phyloP scores from a whole-genome alignment of 176 grass and related monocot species.

The Secale cereale region DNA sequence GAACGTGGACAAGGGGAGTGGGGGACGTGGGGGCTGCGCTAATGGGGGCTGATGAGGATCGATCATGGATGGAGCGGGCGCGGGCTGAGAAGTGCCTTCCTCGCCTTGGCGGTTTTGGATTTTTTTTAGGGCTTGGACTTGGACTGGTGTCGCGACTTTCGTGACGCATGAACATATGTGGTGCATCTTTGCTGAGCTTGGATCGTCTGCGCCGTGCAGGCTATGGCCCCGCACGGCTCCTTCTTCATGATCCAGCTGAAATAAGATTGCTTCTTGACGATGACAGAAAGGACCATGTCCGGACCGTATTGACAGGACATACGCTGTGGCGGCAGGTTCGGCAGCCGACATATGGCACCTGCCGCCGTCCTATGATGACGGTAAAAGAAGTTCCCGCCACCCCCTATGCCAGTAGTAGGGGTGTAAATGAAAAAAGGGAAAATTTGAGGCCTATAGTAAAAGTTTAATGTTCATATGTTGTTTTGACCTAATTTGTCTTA shows the following conservation, averaged over 20 bases:
- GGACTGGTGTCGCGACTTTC: constrained; percentile 9
- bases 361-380: too few relatives aligned
- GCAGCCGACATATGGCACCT: too few relatives aligned
- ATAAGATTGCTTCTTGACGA: too few relatives aligned
- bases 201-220: neutral
- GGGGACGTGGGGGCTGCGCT: constrained; percentile 24
- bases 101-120: neutral
- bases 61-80: neutral
- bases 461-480: too few relatives aligned
- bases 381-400: too few relatives aligned
- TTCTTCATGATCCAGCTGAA: neutral
- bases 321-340: too few relatives aligned
- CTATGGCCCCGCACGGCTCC: neutral
- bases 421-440: too few relatives aligned
- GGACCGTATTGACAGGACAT: too few relatives aligned
- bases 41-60: constrained; percentile 41
- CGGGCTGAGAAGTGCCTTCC: neutral
- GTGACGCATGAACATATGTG: constrained; percentile 21
- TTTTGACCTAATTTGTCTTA: too few relatives aligned
- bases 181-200: neutral
- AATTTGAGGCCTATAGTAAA: too few relatives aligned
- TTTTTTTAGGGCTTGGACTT: constrained; percentile 24
- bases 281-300: too few relatives aligned
- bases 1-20: constrained; percentile 3
- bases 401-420: too few relatives aligned